These are phyloP conservation scores for Lactarius deliciosus DNA, from an alignment of 768 basidiomycete genomes.

Conservation along the genomic window DNA sequence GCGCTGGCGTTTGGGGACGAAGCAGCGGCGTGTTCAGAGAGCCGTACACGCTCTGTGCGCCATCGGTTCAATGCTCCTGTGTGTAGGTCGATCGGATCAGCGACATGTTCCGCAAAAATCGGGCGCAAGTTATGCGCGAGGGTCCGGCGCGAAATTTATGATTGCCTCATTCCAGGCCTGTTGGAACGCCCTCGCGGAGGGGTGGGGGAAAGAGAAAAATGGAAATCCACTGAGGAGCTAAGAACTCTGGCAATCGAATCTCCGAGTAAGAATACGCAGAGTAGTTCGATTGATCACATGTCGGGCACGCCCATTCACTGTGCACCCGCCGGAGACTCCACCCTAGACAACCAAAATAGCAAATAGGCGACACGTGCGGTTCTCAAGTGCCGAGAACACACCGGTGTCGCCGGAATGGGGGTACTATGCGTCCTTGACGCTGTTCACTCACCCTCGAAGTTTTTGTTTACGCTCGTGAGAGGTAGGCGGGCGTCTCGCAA, in stretches of 20 bases:
- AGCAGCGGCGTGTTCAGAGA: constrained; percentile 23
- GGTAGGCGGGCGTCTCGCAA: constrained; percentile 91
- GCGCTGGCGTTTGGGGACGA: constrained; percentile 25
- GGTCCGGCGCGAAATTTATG: constrained; percentile 12
- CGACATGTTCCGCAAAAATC: constrained; percentile 2
- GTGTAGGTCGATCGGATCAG: constrained; percentile 16
- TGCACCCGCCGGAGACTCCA: constrained; percentile 4
- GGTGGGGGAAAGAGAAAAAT: constrained; percentile 5
- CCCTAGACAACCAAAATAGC: constrained; percentile 17
- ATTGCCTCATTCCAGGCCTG: constrained; percentile 18
- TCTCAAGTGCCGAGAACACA: constrained; percentile 8
- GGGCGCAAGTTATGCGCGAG: constrained; percentile 19
- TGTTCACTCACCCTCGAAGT: constrained; percentile 68
- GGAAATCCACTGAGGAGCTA: not conserved
- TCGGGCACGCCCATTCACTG: constrained; percentile 12
- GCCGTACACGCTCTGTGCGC: constrained; percentile 28
- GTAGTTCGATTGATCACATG: constrained; percentile 23
- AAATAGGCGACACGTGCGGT: constrained; percentile 9
- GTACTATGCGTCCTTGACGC: constrained; percentile 29
- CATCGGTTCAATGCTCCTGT: constrained; percentile 23
- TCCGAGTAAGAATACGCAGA: constrained; percentile 18
- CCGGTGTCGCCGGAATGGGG: constrained; percentile 9
- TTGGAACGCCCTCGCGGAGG: not conserved
- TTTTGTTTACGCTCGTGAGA: constrained; percentile 89
- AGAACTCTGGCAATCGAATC: constrained; percentile 14